Evolutionary conservation across 768 basidiomycete species (phyloP).

Genomic region (Fomitopsis pulvina): DNA sequence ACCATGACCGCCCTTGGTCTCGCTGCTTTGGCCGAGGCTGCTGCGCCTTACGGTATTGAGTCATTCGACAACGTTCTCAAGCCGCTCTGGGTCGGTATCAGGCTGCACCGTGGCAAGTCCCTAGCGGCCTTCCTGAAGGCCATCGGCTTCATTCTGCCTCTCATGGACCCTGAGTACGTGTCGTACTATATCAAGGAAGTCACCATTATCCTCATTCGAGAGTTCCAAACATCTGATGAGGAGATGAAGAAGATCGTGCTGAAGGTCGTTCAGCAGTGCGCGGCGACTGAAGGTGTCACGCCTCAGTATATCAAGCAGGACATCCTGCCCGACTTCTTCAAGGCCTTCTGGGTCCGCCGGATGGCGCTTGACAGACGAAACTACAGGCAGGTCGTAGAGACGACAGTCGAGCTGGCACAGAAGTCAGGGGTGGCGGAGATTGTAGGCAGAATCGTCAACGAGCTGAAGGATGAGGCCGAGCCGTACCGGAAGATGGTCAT

Average conservation of each 20-base stretch:
- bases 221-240: slow-evolving; percentile 98
- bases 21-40: slow-evolving; percentile 93
- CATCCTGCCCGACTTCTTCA: slow-evolving; percentile 98
- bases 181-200: slow-evolving; percentile 99
- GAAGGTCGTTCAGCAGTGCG: slow-evolving; percentile 98
- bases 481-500: slow-evolving; percentile 99
- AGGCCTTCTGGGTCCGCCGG: slow-evolving; percentile 95
- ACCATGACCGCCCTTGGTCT: slow-evolving; percentile 93
- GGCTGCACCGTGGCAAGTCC: slow-evolving; percentile 91
- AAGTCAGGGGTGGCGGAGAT: slow-evolving; percentile 97
- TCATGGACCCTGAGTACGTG: slow-evolving; percentile 99
- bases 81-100: slow-evolving; percentile 90
- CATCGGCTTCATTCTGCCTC: slow-evolving; percentile 98
- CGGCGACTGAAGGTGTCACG: slow-evolving; percentile 96
- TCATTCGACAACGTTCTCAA: slow-evolving; percentile 97
- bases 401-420: slow-evolving; percentile 96
- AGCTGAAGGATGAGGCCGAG: slow-evolving; percentile 86
- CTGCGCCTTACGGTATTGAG: slow-evolving; percentile 98
- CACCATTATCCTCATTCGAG: slow-evolving; percentile 92
- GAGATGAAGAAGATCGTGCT: slow-evolving; percentile 99
- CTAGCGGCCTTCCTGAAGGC: slow-evolving; percentile 95
- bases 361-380: slow-evolving; percentile 98
- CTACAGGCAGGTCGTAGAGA: slow-evolving; percentile 96
- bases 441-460: slow-evolving; percentile 80
- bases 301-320: slow-evolving; percentile 95